These are phyloP conservation scores for Inosperma sp. DNA, from an alignment of 768 basidiomycete species.

Conservation along the genomic window DNA sequence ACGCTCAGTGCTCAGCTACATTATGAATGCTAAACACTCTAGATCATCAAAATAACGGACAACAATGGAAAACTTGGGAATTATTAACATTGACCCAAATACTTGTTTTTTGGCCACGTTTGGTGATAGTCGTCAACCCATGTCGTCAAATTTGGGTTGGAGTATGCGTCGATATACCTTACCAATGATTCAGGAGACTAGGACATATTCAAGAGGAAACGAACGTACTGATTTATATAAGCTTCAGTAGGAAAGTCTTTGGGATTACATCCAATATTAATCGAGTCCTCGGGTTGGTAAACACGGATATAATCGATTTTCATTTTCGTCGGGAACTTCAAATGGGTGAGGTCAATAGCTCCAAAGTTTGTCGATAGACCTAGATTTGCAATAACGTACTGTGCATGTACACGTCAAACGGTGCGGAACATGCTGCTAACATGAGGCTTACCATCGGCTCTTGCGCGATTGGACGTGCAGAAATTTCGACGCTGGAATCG, in stretches of 20 bases:
- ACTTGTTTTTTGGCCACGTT: conserved; percentile 56
- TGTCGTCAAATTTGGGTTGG: conserved; percentile 57
- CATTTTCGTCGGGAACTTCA: conserved; percentile 63
- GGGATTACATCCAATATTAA: conserved; percentile 73
- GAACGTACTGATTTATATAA: conserved; percentile 60
- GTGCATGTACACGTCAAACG: conserved; percentile 4
- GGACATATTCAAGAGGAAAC: background rate
- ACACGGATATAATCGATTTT: conserved; percentile 55
- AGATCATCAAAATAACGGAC: too few relatives aligned
- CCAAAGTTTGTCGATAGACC: conserved; percentile 83
- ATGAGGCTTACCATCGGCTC: conserved; percentile 73
- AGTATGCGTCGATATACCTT: conserved; percentile 64
- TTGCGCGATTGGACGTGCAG: conserved; percentile 62
- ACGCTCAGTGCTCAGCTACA: too few relatives aligned
- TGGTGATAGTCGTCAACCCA: conserved; percentile 50
- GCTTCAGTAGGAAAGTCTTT: conserved; percentile 58
- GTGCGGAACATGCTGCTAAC: background rate
- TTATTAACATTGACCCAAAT: conserved; percentile 37
- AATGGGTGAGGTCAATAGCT: conserved; percentile 57
- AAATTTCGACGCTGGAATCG: conserved; percentile 56
- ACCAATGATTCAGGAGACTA: background rate
- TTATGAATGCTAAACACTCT: too few relatives aligned
- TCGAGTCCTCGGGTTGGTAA: conserved; percentile 59
- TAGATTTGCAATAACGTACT: conserved; percentile 82
- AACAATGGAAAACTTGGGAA: too few relatives aligned